Base-by-base conservation (phyloP, 345 rosid genomes). In the Gossypium arboreum region DNA sequence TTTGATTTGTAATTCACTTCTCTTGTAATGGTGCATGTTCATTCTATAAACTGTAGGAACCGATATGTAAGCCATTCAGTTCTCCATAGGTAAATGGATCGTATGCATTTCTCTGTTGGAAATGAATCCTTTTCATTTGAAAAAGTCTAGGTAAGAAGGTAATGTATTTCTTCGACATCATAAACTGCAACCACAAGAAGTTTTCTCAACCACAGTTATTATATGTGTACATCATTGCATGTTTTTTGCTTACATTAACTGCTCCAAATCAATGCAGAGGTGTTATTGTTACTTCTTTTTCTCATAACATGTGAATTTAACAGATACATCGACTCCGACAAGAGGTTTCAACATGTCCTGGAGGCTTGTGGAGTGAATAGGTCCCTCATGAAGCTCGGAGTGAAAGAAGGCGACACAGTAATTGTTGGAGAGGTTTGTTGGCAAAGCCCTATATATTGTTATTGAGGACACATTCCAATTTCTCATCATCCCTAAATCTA, bases 361-460 rank as follows among this genome's bases (percentile, higher is more conserved):
- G 98, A 88, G 76, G 98, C 98, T 77, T 91, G 94, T 79, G 98
- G 98, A 45, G 97, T 91, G 77, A 76, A 87, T 77, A 90, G 86
- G 77, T 81, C 92, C 6, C 87, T 94, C 68, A 73, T 74, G 86
- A 94, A 88, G 82, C 86, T 88, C 55, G 98, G 99, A 0, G 94
- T 92, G 61, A 88, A 91, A 84, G 98, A 93, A 87, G 99, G 99
- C 41, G 97, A 93, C 86, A 91, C 88, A 0, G 98, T 95, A 70
- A 83, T 88, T 27, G 85, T 93, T 48, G 98, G 98, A 84, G 97
- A 91, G 92, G 99, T 95, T 27, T 79, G 90, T 80, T 25, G 55
- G 55, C 27, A 25, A 18, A 55, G 3, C 45, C 77, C 4, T 34
- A 50, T 55, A 61, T 45, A 20, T 56, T 67, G 63, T 43, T 41